Conservation (phyloP, 78 protist species). For the Bodo saltans region DNA sequence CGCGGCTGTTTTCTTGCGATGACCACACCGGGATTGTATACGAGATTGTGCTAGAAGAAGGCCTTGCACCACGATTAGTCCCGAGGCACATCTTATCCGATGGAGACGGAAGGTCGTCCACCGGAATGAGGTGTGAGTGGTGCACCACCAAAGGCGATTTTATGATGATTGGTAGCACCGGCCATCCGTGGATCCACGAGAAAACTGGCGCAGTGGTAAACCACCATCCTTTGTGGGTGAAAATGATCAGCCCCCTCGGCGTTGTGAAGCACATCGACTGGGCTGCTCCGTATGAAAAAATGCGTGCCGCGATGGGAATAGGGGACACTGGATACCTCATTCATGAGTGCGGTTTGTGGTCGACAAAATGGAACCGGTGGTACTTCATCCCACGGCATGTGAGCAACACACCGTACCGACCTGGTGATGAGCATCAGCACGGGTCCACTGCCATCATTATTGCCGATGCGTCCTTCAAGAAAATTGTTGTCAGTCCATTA, state of each 20-base stretch:
- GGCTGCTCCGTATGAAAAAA: background rate
- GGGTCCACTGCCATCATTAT: conserved; percentile 12
- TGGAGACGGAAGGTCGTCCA: background rate
- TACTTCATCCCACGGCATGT: conserved; percentile 35
- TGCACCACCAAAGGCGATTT: background rate
- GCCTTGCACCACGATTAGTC: background rate
- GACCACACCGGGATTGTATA: conserved; percentile 4
- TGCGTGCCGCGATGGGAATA: conserved; percentile 29
- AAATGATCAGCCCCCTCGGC: conserved; percentile 9
- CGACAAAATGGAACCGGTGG: background rate
- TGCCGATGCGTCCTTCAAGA: conserved; percentile 12
- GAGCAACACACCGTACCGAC: conserved; percentile 3
- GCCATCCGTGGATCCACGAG: background rate
- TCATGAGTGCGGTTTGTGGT: conserved; percentile 40
- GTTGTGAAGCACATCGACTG: background rate
- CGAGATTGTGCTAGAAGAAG: background rate
- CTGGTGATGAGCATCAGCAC: conserved; percentile 14
- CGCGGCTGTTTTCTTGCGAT: background rate
- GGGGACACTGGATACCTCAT: conserved; percentile 21
- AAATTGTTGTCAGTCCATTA: background rate
- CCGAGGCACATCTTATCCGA: background rate
- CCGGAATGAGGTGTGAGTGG: conserved; percentile 1
- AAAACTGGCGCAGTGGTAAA: background rate
- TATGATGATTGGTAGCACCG: background rate
- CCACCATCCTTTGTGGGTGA: conserved; percentile 23